Percentiles rank a stretch among this genome's conserved stretches.
Evolutionary conservation across 441 rosid species (phyloP).

Genomic region (Dalechampia spathulata): DNA sequence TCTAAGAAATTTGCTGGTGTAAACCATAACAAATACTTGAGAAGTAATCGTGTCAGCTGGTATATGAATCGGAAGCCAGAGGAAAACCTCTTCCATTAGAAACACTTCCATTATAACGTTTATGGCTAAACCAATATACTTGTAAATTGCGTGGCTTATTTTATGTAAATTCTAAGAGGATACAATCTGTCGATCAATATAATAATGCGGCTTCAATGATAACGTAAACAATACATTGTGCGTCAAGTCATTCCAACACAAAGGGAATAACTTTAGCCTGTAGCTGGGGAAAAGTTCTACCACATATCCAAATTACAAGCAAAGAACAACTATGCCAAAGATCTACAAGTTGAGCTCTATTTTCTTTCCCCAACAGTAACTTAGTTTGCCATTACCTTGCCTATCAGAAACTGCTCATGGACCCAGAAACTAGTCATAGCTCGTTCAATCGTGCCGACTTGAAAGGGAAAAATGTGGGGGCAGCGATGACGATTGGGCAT

Average conservation of each 20-base stretch:
- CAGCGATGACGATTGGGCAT: slow-evolving; percentile 36
- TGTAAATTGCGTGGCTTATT: no score
- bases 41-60: background rate
- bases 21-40: no score
- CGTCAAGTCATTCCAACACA: slow-evolving; percentile 18
- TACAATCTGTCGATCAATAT: no score
- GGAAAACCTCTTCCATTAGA: no score
- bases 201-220: no score
- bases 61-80: no score
- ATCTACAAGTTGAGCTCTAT: background rate
- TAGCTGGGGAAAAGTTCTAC: slow-evolving; percentile 12
- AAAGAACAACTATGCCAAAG: slow-evolving; percentile 12
- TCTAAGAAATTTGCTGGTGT: no score
- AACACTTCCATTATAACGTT: no score
- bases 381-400: background rate
- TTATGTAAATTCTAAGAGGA: no score
- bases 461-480: slow-evolving; percentile 60
- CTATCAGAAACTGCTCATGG: slow-evolving; percentile 7
- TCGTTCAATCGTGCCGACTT: slow-evolving; percentile 29
- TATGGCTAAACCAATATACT: no score
- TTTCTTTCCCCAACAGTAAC: background rate
- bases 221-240: slow-evolving; percentile 17
- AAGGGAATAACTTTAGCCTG: slow-evolving; percentile 26
- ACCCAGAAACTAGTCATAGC: slow-evolving; percentile 16
- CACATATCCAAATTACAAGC: slow-evolving; percentile 13